These are phyloP conservation scores for Clarireedia monteithiana DNA, from an alignment of 2,329 filamentous ascomycete genomes.

Conservation along the genomic window DNA sequence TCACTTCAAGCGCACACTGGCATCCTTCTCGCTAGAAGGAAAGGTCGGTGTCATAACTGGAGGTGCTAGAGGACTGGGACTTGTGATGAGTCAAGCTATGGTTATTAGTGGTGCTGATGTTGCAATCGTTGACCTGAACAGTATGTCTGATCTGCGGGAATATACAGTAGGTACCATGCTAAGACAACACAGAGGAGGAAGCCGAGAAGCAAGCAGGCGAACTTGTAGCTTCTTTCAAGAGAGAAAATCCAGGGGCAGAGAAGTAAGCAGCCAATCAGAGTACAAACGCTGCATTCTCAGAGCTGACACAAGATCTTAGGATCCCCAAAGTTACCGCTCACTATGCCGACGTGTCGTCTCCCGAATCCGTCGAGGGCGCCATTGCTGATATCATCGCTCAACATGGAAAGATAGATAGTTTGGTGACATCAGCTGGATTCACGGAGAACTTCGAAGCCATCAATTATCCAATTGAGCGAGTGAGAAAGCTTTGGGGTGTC, in stretches of 20 bases:
- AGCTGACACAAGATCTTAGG: slow-evolving; percentile 32
- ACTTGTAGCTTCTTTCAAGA: slow-evolving; percentile 67
- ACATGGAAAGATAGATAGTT: slow-evolving; percentile 80
- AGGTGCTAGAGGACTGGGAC: slow-evolving; percentile 77
- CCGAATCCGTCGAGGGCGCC: slow-evolving; percentile 67
- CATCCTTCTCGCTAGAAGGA: slow-evolving; percentile 78
- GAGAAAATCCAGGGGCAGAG: slow-evolving; percentile 69
- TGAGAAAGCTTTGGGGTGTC: slow-evolving; percentile 89
- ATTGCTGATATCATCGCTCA: slow-evolving; percentile 58
- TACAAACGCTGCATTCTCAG: neutral
- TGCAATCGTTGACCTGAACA: slow-evolving; percentile 90
- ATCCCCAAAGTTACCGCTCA: slow-evolving; percentile 82
- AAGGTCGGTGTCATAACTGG: slow-evolving; percentile 82
- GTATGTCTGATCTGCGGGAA: slow-evolving; percentile 41
- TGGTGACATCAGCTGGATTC: slow-evolving; percentile 95
- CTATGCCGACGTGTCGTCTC: slow-evolving; percentile 78
- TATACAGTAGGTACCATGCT: slow-evolving; percentile 7
- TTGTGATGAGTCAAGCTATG: slow-evolving; percentile 90
- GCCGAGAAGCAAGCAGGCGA: slow-evolving; percentile 68
- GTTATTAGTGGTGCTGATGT: slow-evolving; percentile 82
- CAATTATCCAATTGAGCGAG: slow-evolving; percentile 81
- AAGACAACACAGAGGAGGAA: slow-evolving; percentile 59
- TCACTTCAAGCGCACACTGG: slow-evolving; percentile 78
- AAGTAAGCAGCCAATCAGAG: slow-evolving; percentile 39
- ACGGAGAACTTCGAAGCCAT: slow-evolving; percentile 93